Base-by-base conservation (phyloP, 768 basidiomycete genomes). In the Steccherinum ochraceum region DNA sequence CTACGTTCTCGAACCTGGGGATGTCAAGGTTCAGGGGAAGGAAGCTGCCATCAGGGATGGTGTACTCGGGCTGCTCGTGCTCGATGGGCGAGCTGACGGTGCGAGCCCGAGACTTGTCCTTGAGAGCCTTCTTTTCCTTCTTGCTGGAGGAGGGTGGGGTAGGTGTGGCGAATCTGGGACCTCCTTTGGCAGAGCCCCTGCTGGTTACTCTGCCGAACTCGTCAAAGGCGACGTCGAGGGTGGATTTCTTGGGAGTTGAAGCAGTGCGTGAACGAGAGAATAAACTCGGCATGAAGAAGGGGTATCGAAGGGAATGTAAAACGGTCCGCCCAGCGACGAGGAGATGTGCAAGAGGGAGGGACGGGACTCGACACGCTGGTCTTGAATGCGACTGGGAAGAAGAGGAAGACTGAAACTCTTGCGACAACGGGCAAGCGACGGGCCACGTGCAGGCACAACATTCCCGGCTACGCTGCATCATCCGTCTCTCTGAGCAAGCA, bases 221-320 rank as follows among this genome's bases (percentile, higher is more conserved):
- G 68, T 87, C 85, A 54, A 67, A 67, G 53, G 58, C 50, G 53
- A 58, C 51, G 56, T 63, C 57, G 44, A 53, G 48, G 21, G 57
- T 42, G 2, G 56, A 40, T 53, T 56, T 64, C 63, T 58, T 64
- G 23, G 79, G 70, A 2, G 78, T 77, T 19, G 84, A 84, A 50
- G 71, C 74, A 45, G 83, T 84, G 48, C 85, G 77, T 55, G 80
- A 64, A 58, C 84, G 80, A 64, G 85, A 84, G 69, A 87, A 87
- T 69, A 86, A 63, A 67, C 80, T 84, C 72, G 78, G 83, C 84
- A 87, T 86, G 69, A 75, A 66, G 61, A 50, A 45, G 40, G 43
- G 19, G 45, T 46, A 46, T 19, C 12, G 25, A 53, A 56, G 51
- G 24, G 52, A 56, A 45, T 40, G 55, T n/a, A 43, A 20, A 46